phyloP scores from a whole-genome alignment of 306 rosid species.

The Ceratonia siliqua region DNA sequence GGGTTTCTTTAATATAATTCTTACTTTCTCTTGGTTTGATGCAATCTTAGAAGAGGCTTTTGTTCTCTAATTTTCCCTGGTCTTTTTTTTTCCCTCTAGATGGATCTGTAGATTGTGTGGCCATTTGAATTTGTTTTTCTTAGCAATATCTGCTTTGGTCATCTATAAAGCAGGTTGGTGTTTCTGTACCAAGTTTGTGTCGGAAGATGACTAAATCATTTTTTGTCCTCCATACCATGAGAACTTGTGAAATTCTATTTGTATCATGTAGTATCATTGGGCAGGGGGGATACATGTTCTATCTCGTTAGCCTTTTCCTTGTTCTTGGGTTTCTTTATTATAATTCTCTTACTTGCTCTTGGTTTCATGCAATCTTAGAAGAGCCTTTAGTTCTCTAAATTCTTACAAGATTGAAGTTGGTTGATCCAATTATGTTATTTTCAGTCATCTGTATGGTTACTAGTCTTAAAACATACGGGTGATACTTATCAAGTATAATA shows the following conservation, averaged over 20 bases:
- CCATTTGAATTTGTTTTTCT: not conserved
- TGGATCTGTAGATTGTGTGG: not conserved
- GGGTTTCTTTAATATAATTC: not conserved
- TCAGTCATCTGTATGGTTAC: not conserved
- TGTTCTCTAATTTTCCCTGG: not conserved
- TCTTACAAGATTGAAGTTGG: not conserved
- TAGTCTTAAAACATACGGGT: not conserved
- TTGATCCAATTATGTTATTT: not conserved
- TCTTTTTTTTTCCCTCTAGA: not conserved
- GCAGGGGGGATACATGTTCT: slow-evolving; percentile 24
- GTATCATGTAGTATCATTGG: slow-evolving; percentile 14
- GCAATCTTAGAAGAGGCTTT: not conserved
- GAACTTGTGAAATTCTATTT: slow-evolving; percentile 11
- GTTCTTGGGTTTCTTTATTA: not conserved
- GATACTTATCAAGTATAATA: not conserved
- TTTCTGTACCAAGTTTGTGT: slow-evolving; percentile 48
- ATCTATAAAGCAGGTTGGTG: slow-evolving; percentile 55
- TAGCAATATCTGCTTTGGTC: slow-evolving; percentile 11
- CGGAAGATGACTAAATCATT: slow-evolving; percentile 64
- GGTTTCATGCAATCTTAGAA: not conserved
- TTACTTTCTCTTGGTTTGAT: not conserved
- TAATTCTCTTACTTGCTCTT: not conserved
- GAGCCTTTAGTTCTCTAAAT: not conserved
- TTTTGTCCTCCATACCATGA: not conserved
- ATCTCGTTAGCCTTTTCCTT: not conserved